Base-by-base conservation (phyloP, 1,284 basidiomycete species). In the Coriolopsis trogii region DNA sequence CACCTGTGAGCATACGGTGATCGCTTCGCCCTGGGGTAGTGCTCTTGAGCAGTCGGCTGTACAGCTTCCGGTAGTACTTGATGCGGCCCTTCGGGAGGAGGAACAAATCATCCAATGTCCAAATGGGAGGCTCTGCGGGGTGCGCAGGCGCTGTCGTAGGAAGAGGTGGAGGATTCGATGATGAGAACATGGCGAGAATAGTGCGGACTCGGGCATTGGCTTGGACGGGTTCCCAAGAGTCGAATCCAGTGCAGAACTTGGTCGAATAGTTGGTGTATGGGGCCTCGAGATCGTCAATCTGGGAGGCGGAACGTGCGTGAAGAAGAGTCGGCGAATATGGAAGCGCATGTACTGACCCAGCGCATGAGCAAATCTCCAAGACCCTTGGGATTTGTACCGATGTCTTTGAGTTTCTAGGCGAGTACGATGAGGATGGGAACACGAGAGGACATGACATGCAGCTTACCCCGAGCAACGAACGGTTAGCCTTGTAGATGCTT, bases 281-380 rank as follows among this genome's bases (percentile, higher is more conserved):
- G 6, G 78, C 78, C 55, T 94, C 90, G 36, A 98, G 75, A 66
- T 97, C 93, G 58, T 93, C 89, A 60, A 97, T 91, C 93, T 96
- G 64, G 13, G 33, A 26, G 12, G 26, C n/a, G n/a, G n/a, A n/a
- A n/a, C n/a, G 45, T 42, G 44, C 50, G 49, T 34, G 23, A 36
- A 29, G 34, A 55, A 23, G 28, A 36, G 31, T 29, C n/a, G n/a
- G 12, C 10, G 37, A 30, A 21, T 18, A 15, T 6, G 33, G 33
- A 30, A 34, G 33, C 33, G 13, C 33, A 16, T 34, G 8, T 72
- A 71, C 84, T 63, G 61, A 96, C 94, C 96, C 95, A 99, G 73
- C 91, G 87, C 91, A 98, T 98, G 52, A 99, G 79, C 41, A 99
- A 74, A 70, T 98, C 96, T 41, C 96, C 96, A 18, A 99, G 80